Evolutionary conservation across 2,329 filamentous ascomycete species (phyloP), one percentile per base, ranked within the genome.

Genomic region (Erysiphe pisi): DNA sequence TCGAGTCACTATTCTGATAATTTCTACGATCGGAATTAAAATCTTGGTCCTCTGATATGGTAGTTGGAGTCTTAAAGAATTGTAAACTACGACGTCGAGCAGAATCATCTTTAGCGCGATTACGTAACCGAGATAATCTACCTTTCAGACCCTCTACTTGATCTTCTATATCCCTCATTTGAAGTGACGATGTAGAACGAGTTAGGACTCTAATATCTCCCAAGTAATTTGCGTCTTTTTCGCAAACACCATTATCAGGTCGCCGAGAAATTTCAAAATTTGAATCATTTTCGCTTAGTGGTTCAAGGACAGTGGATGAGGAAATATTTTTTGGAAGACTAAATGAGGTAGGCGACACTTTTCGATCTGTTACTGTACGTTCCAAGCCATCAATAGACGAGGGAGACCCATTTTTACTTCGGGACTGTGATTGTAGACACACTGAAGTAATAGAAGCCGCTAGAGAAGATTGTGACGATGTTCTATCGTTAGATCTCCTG

Each of bases 101-200:
- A 77, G 85, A 87, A 79, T 92, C 90, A 79, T 90, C 89, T 76
- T 88, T 85, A 14, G 88, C 87, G 78, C 87, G 86, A 78, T 89
- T 86, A 80, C 89, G 88, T 56, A 92, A 82, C n/a, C 85, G 87
- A 7, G 89, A 90, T 56, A 92, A 89, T 78, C 89, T 88, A 78
- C 88, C 89, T 80, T 89, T 89, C 56, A 92, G 83, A 78, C 89
- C 89, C 76, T 88, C 86, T 87, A 92, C 89, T 82, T 92, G 89
- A 79, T 89, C 87, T 49, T 87, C 86, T 65, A 92, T 83, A 80
- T 89, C 88, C 36, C 86, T 86, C 71, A 87, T 86, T 80, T 86
- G 85, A 78, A 81, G 79, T 7, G 80, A 78, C 61, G 82, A 83
- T 70, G 79, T 75, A 11, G 81, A 82, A 70, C 82, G 79, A 56